Base-by-base conservation (phyloP, 1,284 basidiomycete genomes). In the Naganishia cerealis region DNA sequence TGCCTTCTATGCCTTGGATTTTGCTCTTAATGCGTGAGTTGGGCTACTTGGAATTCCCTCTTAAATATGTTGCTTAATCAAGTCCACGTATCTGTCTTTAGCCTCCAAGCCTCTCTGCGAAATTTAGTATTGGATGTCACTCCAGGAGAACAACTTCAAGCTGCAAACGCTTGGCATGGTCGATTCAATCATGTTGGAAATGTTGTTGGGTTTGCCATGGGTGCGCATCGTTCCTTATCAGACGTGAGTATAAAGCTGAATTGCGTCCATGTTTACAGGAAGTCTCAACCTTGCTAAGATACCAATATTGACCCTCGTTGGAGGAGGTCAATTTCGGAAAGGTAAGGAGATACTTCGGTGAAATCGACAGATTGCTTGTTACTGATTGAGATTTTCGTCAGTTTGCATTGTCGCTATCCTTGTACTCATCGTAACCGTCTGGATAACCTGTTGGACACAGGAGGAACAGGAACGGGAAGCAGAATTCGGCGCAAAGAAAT, bases 111-210 rank as follows among this genome's bases (percentile, higher is more conserved):
- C 0, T 93, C 93, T 3, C 82, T 95, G 24, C 85, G 94, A 42
- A 96, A 96, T 76, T 86, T 99, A 26, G 85, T 97, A 15, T 85
- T 99, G 68, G 95, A 99, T 78, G 83, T 94, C 55, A 88, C 92
- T 0, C 93, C 93, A 4, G 85, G 88, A 3, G 86, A 89, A 71
- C 94, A 98, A 79, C 86, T 97, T 42, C 93, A 89, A 71, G 85
- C 88, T 16, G 94, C 90, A 7, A 99, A 97, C 81, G 95, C 95
- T n/a, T 99, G 95, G 94, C 93, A 97, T 74, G 92, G 94, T 18
- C 85, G 92, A 67, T 94, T 96, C 90, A 89, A 88, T 57, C 92
- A 96, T 77, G 87, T 92, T n/a, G 94, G 92, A 29, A 96, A 94
- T 76, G 94, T 96, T 65, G 80, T 94, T 72, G 94, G 94, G 1